Evolutionary conservation across 805 yeast genomes (phyloP).

Genomic region (Lachancea sp.): DNA sequence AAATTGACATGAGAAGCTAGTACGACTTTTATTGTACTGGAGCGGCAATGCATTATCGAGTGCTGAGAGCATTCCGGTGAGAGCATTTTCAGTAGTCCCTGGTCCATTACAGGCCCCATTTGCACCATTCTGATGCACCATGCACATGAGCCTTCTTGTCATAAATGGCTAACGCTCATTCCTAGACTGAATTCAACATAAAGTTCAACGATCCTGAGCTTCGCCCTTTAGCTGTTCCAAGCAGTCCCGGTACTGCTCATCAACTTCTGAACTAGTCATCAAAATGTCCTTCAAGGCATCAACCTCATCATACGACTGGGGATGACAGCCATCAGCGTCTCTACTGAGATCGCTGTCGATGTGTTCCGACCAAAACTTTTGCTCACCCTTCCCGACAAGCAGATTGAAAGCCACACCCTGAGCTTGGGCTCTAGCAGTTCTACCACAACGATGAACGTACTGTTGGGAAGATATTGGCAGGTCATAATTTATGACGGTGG

Average conservation of each 20-base stretch:
- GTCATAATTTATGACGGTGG: constrained; percentile 83
- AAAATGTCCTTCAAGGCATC: constrained; percentile 17
- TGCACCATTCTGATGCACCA: too few species aligned
- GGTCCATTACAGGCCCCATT: too few species aligned
- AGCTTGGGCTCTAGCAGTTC: constrained; percentile 92
- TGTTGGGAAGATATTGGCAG: constrained; percentile 83
- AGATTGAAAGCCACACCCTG: constrained; percentile 69
- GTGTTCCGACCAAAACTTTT: constrained; percentile 50
- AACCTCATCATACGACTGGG: constrained; percentile 21
- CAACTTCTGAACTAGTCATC: constrained; percentile 34
- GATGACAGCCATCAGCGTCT: constrained; percentile 32
- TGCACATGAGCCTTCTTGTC: too few species aligned
- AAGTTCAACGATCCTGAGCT: not conserved
- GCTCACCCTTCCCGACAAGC: constrained; percentile 73
- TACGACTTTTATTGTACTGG: too few species aligned
- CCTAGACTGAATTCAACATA: too few species aligned
- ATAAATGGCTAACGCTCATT: too few species aligned
- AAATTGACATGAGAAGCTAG: too few species aligned
- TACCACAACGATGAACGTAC: constrained; percentile 92
- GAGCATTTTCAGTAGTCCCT: too few species aligned
- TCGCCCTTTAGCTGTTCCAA: constrained; percentile 37
- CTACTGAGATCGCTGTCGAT: constrained; percentile 49
- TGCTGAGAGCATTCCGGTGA: too few species aligned
- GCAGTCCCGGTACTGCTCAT: constrained; percentile 38
- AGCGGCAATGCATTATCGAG: too few species aligned